Evolutionary conservation across 2,329 filamentous ascomycete species (phyloP), one percentile per base, ranked within the genome.

Genomic region (Byssochlamys sp.): DNA sequence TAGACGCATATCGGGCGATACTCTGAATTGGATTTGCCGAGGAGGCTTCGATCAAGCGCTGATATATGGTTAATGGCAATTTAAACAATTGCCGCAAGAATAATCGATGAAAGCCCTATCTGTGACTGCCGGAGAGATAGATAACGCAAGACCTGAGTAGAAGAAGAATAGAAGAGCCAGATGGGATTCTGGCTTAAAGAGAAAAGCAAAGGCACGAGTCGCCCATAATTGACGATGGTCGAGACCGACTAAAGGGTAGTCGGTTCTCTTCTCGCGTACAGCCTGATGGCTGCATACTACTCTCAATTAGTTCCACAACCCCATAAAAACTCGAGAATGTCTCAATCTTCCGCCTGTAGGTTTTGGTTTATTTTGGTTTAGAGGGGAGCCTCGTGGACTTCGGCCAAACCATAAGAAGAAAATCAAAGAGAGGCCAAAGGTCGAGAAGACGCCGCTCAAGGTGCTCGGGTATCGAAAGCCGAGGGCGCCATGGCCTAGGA

Each of bases 1-100:
- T 68, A 82, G 77, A 67, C 75, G 72, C 82, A 84, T 84, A 55
- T 61, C 76, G 67, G 55, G 35, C 29, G 25, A 35, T 52, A 39
- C 28, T 53, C 26, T 39, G 31, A 27, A 49, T 29, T 45, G 19
- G 9, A 45, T 31, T 2, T n/a, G 39, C n/a, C 9, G 25, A 7
- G 12, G 49, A 51, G 24, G 12, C 6, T 26, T 51, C 49, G 10
- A 51, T 28, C 12, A 28, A 51, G 14, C 19, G 49, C 19, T 24
- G 25, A 9, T 51, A 51, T 11, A 26, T 28, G 7, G 49, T 26
- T 25, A 24, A 51, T 26, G 24, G 12, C 11, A 26, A 9, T 26
- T 3, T 26, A 5, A 28, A 51, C 27, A 31, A 6, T 31, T 10
- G 7, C 29, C 29, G 29, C 11, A 31, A 31, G 29, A 31, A 31